Base-by-base conservation (phyloP, 2,329 filamentous ascomycete genomes). In the Ascochyta pisi region DNA sequence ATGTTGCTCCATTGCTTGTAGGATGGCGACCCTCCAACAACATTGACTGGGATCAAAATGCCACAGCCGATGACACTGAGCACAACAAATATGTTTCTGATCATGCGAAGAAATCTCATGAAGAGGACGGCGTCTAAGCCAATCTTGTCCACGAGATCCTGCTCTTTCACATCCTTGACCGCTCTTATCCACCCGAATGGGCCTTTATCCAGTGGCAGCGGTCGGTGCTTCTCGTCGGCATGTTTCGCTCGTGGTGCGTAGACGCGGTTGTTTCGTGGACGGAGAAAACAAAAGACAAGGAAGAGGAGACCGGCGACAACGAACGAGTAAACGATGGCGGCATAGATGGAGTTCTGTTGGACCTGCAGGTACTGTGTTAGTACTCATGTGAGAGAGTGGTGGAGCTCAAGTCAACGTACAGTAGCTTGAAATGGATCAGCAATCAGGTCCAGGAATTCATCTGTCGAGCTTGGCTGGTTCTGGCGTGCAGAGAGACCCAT, bases 191-290 rank as follows among this genome's bases (percentile, higher is more conserved):
- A 98, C 47, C 91, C 87, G 72, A 96, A 92, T 16, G 93, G 81
- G n/a, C 91, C 90, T 70, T 89, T 95, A 51, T 89, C 90, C 67
- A 98, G 83, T 0, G 89, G 86, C 10, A 92, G 92, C 16, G 94
- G 95, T 6, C 91, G 86, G 79, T 96, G 92, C 76, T 89, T 92
- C 65, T 91, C 87, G 75, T 98, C 94, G 71, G 92, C 92, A 81
- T 97, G 89, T 77, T 96, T 96, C 45, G 95, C 82, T 75, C 96
- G 94, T 26, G 95, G 95, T 3, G 95, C 93, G 77, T 98, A 99
- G 41, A 98, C 91, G 62, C 93, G 84, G 50, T 88, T 89, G 75
- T 97, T 93, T 75, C 92, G 92, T 3, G 95, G 95, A 61, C 95
- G 90, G 44, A 97, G 83, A 66, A 96, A 82, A 63, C 92, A 98